phyloP scores from a whole-genome alignment of 495 filamentous ascomycete species.

The Penicillium herquei region DNA sequence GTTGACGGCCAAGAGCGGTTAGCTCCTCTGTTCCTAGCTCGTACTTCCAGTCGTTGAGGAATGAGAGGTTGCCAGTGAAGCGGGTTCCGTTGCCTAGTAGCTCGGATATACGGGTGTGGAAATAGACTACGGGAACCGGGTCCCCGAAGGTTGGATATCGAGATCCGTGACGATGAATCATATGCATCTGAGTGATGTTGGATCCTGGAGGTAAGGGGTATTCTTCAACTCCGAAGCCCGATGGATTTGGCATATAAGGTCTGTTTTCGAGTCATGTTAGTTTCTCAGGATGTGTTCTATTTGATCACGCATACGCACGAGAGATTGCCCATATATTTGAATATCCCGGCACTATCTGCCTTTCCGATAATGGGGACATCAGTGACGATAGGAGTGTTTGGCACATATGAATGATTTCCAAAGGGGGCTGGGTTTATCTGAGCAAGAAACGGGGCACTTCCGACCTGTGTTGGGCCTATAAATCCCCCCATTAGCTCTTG shows the following conservation, averaged over 20 bases:
- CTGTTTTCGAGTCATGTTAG: background rate
- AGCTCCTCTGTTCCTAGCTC: background rate
- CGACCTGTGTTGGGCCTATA: conserved; percentile 2
- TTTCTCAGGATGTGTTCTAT: background rate
- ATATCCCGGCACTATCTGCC: background rate
- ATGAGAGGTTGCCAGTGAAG: background rate
- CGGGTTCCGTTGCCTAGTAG: background rate
- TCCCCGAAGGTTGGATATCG: background rate
- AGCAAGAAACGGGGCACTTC: background rate
- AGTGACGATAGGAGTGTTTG: background rate
- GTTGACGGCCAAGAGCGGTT: conserved; percentile 3
- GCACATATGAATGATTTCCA: background rate
- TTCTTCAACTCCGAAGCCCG: conserved; percentile 3
- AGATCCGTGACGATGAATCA: conserved; percentile 6
- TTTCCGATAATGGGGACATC: background rate
- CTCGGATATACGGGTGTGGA: background rate
- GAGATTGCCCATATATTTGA: conserved; percentile 5
- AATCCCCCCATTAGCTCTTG: background rate
- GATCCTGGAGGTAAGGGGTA: background rate
- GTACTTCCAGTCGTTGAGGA: conserved; percentile 3
- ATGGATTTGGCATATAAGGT: conserved; percentile 3
- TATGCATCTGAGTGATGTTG: conserved; percentile 8
- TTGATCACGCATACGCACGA: background rate
- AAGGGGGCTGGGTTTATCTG: background rate
- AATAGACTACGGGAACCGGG: background rate